These are phyloP conservation scores for Diaporthe capsici DNA, from an alignment of 2,329 filamentous ascomycete species.

Conservation along the genomic window DNA sequence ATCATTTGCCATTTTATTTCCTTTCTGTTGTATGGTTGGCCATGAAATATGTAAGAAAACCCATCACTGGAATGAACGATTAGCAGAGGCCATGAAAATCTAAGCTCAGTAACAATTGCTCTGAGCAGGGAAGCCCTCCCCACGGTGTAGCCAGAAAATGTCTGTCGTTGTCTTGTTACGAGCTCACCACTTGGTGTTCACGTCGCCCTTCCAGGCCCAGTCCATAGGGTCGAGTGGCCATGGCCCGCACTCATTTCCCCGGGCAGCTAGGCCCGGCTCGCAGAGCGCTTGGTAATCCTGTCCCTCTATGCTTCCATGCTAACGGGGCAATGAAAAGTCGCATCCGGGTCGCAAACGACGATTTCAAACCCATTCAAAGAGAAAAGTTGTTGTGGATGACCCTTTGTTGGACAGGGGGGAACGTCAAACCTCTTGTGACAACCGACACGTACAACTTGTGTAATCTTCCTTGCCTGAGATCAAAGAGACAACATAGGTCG, in stretches of 20 bases:
- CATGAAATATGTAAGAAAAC: background rate
- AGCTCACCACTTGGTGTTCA: background rate
- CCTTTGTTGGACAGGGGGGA: background rate
- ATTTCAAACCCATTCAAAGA: background rate
- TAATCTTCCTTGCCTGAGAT: background rate
- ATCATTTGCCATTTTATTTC: background rate
- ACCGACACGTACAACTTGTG: background rate
- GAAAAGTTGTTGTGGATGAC: too few relatives aligned
- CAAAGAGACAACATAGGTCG: background rate
- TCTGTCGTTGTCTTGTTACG: too few relatives aligned
- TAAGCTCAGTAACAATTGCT: background rate
- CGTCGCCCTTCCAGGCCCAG: too few relatives aligned
- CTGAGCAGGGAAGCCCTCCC: background rate
- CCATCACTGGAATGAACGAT: background rate
- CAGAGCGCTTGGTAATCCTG: background rate
- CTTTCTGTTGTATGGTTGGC: background rate
- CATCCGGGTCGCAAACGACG: background rate
- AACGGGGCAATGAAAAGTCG: background rate
- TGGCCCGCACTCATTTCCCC: background rate
- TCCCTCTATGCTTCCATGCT: background rate
- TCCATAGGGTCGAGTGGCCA: too few relatives aligned
- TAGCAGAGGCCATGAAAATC: background rate
- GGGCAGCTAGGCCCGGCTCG: too few relatives aligned
- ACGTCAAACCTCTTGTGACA: background rate
- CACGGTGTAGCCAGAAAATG: background rate